These are phyloP conservation scores for Stemphylium lycopersici DNA, from an alignment of 2,329 filamentous ascomycete species.

Conservation along the genomic window DNA sequence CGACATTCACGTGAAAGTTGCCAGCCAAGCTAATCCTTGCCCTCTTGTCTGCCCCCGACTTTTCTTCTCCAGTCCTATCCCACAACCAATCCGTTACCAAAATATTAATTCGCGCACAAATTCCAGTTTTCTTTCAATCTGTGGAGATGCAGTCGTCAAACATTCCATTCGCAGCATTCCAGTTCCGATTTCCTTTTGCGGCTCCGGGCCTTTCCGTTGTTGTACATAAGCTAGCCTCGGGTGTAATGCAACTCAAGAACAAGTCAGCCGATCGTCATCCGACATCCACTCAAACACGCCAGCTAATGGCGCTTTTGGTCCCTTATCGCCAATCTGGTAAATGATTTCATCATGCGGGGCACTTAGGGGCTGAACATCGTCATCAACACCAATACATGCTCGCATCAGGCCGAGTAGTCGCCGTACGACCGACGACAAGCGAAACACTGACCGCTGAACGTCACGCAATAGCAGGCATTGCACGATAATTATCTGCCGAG, in stretches of 20 bases:
- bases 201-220: slow-evolving; percentile 11
- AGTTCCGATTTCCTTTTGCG: not conserved
- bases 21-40: not conserved
- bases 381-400: slow-evolving; percentile 7
- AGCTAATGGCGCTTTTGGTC: slow-evolving; percentile 6
- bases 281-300: slow-evolving; percentile 9
- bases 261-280: slow-evolving; percentile 25
- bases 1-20: no score
- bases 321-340: slow-evolving; percentile 23
- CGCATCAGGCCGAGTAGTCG: slow-evolving; percentile 16
- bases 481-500: slow-evolving; percentile 1
- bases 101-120: not conserved
- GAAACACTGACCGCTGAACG: slow-evolving; percentile 11
- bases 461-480: slow-evolving; percentile 3
- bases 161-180: not conserved
- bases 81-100: not conserved
- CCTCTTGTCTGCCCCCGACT: not conserved
- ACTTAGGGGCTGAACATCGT: slow-evolving; percentile 8
- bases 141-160: not conserved
- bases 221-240: slow-evolving; percentile 9
- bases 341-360: slow-evolving; percentile 18
- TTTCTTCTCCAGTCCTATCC: not conserved
- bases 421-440: slow-evolving; percentile 32
- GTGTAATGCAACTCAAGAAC: slow-evolving; percentile 11
- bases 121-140: not conserved